Evolutionary conservation across 495 filamentous ascomycete genomes (phyloP).

Genomic region (Neurospora sp.): DNA sequence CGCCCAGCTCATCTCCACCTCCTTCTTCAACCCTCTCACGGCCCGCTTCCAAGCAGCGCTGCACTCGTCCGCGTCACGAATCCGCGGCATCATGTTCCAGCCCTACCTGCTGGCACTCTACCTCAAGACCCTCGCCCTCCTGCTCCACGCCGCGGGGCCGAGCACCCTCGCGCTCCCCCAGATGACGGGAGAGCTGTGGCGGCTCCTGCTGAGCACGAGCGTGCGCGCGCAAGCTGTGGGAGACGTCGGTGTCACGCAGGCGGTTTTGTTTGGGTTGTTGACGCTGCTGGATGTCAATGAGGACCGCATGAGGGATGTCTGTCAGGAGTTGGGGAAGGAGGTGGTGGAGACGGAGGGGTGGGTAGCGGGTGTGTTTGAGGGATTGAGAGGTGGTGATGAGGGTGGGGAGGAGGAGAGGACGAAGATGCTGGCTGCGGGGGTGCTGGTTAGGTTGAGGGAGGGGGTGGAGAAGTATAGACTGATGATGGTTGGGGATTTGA

Average conservation of each 20-base stretch:
- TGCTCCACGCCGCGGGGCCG: constrained; percentile 57
- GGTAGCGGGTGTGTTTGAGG: constrained; percentile 31
- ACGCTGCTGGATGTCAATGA: constrained; percentile 80
- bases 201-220: constrained; percentile 42
- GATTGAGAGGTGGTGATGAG: constrained; percentile 32
- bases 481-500: constrained; percentile 49
- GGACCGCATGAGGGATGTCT: constrained; percentile 62
- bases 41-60: constrained; percentile 47
- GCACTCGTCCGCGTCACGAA: constrained; percentile 29
- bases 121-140: constrained; percentile 54
- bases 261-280: constrained; percentile 67
- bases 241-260: constrained; percentile 56
- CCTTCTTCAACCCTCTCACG: constrained; percentile 74
- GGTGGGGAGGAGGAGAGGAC: constrained; percentile 50
- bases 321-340: constrained; percentile 46
- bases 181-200: constrained; percentile 63
- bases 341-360: constrained; percentile 47
- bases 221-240: constrained; percentile 33
- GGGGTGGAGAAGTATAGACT: constrained; percentile 73
- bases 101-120: constrained; percentile 50
- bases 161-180: constrained; percentile 50
- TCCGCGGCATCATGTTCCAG: constrained; percentile 43
- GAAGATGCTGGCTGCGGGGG: constrained; percentile 67
- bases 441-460: constrained; percentile 69
- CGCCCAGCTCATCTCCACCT: constrained; percentile 57